Base-by-base conservation (phyloP, 2,329 filamentous ascomycete species). In the Neoarthrinium moseri region DNA sequence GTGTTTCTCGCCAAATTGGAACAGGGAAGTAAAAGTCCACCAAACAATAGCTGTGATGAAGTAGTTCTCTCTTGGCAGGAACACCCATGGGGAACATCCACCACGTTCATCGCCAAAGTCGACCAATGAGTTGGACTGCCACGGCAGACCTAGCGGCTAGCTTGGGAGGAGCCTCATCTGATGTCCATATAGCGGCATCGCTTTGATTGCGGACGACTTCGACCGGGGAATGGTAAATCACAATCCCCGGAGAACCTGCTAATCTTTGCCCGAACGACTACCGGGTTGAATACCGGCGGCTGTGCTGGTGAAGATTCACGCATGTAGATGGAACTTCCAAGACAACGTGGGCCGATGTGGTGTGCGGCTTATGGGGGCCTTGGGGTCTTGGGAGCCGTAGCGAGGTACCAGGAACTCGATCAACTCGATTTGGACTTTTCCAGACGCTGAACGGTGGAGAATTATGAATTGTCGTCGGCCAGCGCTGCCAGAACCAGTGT, bases 41-140 rank as follows among this genome's bases (percentile, higher is more conserved):
- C 22, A 40, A 40, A n/a, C n/a, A n/a, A n/a, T n/a, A 13, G 24
- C 37, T 26, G 30, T 40, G 12, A 29, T 26, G n/a, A 24, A 38
- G 24, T 20, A 29, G 24, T 40, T 40, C 15, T 23, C n/a, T 30
- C 37, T 40, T 40, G 37, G 37, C 37, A 40, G 37, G 37, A 40
- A 40, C 15, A 12, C 30, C 30, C 12, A 40, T 30, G 37, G 24
- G 15, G 37, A 40, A 29, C 37, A n/a, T 18, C 20, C 20, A 17
- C 37, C 37, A 24, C 24, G 13, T 40, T 29, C 22, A 40, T 15
- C 12, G 6, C 18, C 20, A 18, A 17, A 40, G 13, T 29, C 13
- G 15, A 40, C 37, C 37, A 40, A 40, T 40, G 24, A 40, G 24
- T 23, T 17, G 7, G 37, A 40, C 6, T 40, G 8, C 37, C 27